A percentile compares a stretch with the other conserved stretches of the same genome.
Conservation (phyloP, 2,329 filamentous ascomycete species). For the Camptophora hylomeconis region DNA sequence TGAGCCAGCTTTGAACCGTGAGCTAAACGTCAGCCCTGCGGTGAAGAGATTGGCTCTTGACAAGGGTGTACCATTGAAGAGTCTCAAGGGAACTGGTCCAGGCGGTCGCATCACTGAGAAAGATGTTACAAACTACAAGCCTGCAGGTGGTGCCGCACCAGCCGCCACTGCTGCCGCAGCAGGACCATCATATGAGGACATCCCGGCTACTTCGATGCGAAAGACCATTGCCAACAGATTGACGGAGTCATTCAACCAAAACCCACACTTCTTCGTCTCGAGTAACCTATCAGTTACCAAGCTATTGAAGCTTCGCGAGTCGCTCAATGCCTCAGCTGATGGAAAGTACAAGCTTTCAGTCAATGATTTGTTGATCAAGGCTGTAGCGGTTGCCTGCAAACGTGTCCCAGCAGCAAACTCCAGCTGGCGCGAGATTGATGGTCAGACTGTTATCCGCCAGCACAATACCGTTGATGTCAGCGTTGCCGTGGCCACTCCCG, state of each 20-base stretch:
- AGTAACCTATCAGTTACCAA: conserved; percentile 81
- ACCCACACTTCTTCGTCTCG: conserved; percentile 97
- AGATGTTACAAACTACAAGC: conserved; percentile 78
- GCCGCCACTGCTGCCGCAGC: conserved; percentile 38
- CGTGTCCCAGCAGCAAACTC: conserved; percentile 96
- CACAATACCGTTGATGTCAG: conserved; percentile 89
- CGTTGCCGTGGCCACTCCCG: conserved; percentile 85
- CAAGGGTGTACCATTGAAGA: conserved; percentile 63
- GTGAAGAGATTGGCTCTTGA: conserved; percentile 76
- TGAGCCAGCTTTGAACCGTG: conserved; percentile 71
- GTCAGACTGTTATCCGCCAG: conserved; percentile 70
- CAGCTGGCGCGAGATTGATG: conserved; percentile 72
- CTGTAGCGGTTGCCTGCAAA: conserved; percentile 71
- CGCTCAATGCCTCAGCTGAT: conserved; percentile 75
- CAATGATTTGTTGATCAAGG: conserved; percentile 99
- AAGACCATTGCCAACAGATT: conserved; percentile 93
- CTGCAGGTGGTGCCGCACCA: conserved; percentile 35
- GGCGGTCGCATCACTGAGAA: conserved; percentile 80
- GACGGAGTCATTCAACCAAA: conserved; percentile 76
- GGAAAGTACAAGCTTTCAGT: conserved; percentile 99
- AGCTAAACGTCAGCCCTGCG: conserved; percentile 57
- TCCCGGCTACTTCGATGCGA: conserved; percentile 81
- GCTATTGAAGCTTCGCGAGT: conserved; percentile 88
- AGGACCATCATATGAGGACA: conserved; percentile 65
- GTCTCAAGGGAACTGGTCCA: conserved; percentile 75